A percentile compares a stretch with the other conserved stretches of the same genome.
These are phyloP conservation scores for Pseudopyrenochaeta lycopersici DNA, from an alignment of 2,329 filamentous ascomycete species.

Conservation along the genomic window DNA sequence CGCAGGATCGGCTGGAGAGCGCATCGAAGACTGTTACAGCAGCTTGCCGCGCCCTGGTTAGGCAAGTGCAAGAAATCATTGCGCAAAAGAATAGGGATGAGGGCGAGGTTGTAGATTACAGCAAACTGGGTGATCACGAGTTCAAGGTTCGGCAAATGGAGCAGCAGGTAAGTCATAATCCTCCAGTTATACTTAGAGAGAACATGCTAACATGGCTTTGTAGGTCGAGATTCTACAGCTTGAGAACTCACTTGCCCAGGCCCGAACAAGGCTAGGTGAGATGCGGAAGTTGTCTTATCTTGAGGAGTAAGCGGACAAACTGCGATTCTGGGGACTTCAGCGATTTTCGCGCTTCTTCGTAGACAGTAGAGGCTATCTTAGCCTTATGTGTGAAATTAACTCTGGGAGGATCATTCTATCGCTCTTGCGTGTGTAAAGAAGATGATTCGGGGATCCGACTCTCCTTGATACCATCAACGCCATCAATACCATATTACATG, in stretches of 20 bases:
- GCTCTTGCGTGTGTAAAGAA: too few relatives aligned
- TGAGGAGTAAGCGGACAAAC: slow-evolving; percentile 35
- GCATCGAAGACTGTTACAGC: slow-evolving; percentile 92
- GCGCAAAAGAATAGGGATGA: slow-evolving; percentile 83
- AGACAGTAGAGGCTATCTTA: not conserved
- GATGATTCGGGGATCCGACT: too few relatives aligned
- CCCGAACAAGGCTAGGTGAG: slow-evolving; percentile 86
- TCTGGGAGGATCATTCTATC: not conserved
- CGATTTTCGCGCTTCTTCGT: not conserved
- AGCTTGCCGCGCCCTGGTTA: slow-evolving; percentile 85
- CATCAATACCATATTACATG: too few relatives aligned
- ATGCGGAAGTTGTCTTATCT: slow-evolving; percentile 97
- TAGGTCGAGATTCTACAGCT: slow-evolving; percentile 97
- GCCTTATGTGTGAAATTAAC: not conserved
- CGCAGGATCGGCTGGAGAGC: slow-evolving; percentile 87
- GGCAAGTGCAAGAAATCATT: slow-evolving; percentile 95
- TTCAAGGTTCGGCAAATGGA: slow-evolving; percentile 99
- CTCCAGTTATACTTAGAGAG: not conserved
- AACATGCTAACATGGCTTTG: slow-evolving; percentile 17
- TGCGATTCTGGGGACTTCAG: too few relatives aligned
- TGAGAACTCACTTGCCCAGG: slow-evolving; percentile 83
- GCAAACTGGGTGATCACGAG: slow-evolving; percentile 87
- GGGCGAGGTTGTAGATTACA: slow-evolving; percentile 83
- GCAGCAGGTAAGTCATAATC: slow-evolving; percentile 80
- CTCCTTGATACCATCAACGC: too few relatives aligned